These are phyloP conservation scores for Flaveria ramosissima DNA, from an alignment of 129 eudicot species.

Conservation along the genomic window DNA sequence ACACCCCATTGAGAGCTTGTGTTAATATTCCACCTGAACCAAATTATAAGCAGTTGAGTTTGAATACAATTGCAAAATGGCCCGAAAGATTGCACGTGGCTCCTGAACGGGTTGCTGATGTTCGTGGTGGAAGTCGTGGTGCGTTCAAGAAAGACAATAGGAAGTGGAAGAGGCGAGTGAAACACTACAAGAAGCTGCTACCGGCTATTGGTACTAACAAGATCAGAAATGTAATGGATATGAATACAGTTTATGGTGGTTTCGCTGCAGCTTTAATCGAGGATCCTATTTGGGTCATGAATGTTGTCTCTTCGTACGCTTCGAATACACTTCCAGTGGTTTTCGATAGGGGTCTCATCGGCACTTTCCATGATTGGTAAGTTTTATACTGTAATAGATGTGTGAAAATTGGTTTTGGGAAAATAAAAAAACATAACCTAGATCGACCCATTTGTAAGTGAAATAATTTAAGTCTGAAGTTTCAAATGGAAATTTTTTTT, in stretches of 20 bases:
- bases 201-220: constrained; percentile 77
- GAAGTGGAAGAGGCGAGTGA: constrained; percentile 77
- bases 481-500: too few species aligned
- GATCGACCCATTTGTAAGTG: too few species aligned
- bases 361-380: constrained; percentile 95
- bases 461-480: too few species aligned
- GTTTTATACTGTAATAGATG: not conserved
- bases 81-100: constrained; percentile 69
- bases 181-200: constrained; percentile 87
- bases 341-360: constrained; percentile 87
- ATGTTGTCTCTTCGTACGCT: constrained; percentile 86
- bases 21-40: constrained; percentile 65
- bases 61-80: constrained; percentile 71
- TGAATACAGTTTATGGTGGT: constrained; percentile 91
- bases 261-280: constrained; percentile 75
- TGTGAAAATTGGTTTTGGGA: too few species aligned
- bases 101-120: constrained; percentile 72
- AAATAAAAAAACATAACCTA: too few species aligned
- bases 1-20: constrained; percentile 87
- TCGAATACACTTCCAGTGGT: constrained; percentile 81
- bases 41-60: constrained; percentile 45
- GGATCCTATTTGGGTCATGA: constrained; percentile 94
- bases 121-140: constrained; percentile 75
- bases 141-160: constrained; percentile 69
- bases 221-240: constrained; percentile 90